Evolutionary conservation across 129 eudicot species (phyloP).

Genomic region (Daucus carota): DH1_v3.0 NC_030381.2:41019001-41019500

Average conservation of each 20-base stretch:
- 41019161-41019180: background rate
- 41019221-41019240: background rate
- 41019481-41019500: too few species aligned
- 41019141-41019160: slow-evolving; percentile 96
- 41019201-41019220: background rate
- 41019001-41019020: background rate
- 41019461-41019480: too few species aligned
- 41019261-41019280: slow-evolving; percentile 85
- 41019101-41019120: slow-evolving; percentile 91
- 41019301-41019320: slow-evolving; percentile 91
- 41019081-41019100: slow-evolving; percentile 98
- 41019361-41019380: slow-evolving; percentile 91
- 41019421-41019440: too few species aligned
- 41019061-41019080: slow-evolving; percentile 93
- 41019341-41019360: slow-evolving; percentile 91
- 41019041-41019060: slow-evolving; percentile 54
- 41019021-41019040: background rate
- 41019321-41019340: slow-evolving; percentile 93
- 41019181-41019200: background rate
- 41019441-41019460: too few species aligned
- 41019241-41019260: background rate
- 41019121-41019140: slow-evolving; percentile 94
- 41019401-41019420: too few species aligned
- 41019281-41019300: slow-evolving; percentile 93
- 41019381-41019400: slow-evolving; percentile 45